Evolutionary conservation across 2,329 filamentous ascomycete genomes (phyloP), one percentile per base, ranked within the genome.

Genomic region (Aspergillus pseudotamarii): DNA sequence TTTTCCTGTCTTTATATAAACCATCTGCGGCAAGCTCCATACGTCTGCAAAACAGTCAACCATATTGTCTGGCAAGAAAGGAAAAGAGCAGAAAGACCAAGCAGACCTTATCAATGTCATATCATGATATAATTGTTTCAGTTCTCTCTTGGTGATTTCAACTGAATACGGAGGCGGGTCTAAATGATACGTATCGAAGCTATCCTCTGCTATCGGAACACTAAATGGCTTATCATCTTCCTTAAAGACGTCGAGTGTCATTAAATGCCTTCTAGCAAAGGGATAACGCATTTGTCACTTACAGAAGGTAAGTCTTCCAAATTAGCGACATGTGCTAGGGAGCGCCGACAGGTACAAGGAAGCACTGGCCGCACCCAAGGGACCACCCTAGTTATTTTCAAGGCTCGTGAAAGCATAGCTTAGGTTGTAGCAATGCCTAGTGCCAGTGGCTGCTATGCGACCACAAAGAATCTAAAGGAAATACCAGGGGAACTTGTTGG

Each of bases 1-100:
- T 97, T 86, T 97, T 97, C 88, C 96, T 97, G 84, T 97, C 93
- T 85, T 98, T 98, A 90, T 98, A 97, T 75, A 98, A 85, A 76
- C 92, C 88, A 80, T 97, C 94, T 82, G 94, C 92, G 66, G 93
- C 92, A 91, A 97, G 94, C 84, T 98, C 94, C 93, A 98, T 95
- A 81, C 95, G 94, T 82, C 93, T 96, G 73, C 61, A 19, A 28
- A 23, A 23, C 12, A 10, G 45, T 57, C n/a, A 58, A 46, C 23
- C 8, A 45, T 28, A 23, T 36, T 43, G 11, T 10, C 6, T 9
- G 19, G 12, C 8, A 23, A 21, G 3, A 19, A 41, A 41, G 38
- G 19, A 12, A 38, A 53, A n/a, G n/a, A 16, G 28, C n/a, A 28
- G 16, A 30, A n/a, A 41, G 38, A 10, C 28, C 8, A 26, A 45